Evolutionary conservation across 164 flowering plant genomes (phyloP), one percentile per base, ranked within the genome.

Genomic region (Santalum album): DNA sequence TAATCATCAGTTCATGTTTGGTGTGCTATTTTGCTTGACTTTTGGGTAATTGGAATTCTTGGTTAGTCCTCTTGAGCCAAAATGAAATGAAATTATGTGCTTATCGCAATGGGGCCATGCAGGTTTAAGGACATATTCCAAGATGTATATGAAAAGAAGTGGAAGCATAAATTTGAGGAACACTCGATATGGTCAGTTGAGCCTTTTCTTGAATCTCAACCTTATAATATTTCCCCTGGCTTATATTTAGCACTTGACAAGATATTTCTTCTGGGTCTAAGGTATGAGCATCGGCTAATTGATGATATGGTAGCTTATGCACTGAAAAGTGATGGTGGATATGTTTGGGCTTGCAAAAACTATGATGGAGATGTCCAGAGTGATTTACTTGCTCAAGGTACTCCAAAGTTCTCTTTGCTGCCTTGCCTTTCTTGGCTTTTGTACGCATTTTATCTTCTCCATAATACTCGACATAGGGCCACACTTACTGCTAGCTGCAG

Each of bases 261-360:
- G 34, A 29, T 4, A 29, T 29, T 36, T 22, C 52, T 19, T 64
- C 27, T 66, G 50, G 29, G 19, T 22, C 61, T 59, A 63, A 94
- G 99, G 99, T 94, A 94, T 70, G 97, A 94, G 68, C 99, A 94
- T 77, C 86, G 99, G 40, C 69, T 94, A 54, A 94, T 94, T 58
- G 99, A 94, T 80, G 99, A 94, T 75, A 94, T 94, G 99, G 99
- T 94, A 56, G 99, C 99, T 25, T 90, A 90, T 74, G 96, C 89
- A 47, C 0, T 94, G 49, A 94, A 94, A 72, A 90, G 95, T 60
- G 92, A 84, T 42, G 99, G 99, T 60, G 99, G 97, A 56, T 94
- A 90, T 69, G 99, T 94, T 51, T 94, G 97, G 99, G 97, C 97
- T n/a, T 94, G 99, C 81, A 94, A 94, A 65, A 94, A 94, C 68